Evolutionary conservation across 768 basidiomycete genomes (phyloP), one percentile per base, ranked within the genome.

Genomic region (Leccinum barrowsii): DNA sequence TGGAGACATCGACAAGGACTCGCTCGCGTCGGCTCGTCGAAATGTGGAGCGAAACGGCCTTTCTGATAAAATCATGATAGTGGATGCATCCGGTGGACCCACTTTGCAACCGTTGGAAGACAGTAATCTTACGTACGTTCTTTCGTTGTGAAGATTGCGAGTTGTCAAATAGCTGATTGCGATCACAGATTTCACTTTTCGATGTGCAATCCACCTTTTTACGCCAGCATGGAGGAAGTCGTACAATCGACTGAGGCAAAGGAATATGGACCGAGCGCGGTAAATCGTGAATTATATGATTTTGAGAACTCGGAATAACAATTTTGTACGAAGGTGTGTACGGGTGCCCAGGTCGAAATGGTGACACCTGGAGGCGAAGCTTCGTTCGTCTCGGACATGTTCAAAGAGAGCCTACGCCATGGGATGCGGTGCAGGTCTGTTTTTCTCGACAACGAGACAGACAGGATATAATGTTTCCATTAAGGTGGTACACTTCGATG

Each of bases 171-270:
- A 15, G 52, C 55, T 55, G 26, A 56, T 44, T 2, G 1, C 19
- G 22, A 19, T 11, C 11, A 11, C 54, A 85, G 82, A 4, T 84
- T 86, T 65, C 83, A 89, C 57, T 93, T 96, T 63, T 85, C 86
- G 0, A 92, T 98, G 85, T 98, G 95, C 74, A 99, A 98, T 70
- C 96, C 96, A 0, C 96, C 96, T 0, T 99, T 99, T 73, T 98
- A 97, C 67, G 69, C 77, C n/a, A 90, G 85, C 57, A 67, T 70
- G 1, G 83, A 85, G 30, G 96, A 98, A 58, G 80, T 94, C 7
- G 62, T 66, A 0, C 67, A 72, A 2, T 85, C 85, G 2, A 82
- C 85, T 0, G 79, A 80, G 19, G 74, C 75, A 6, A 98, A 98
- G 65, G 82, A 83, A 50, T 70, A 77, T 13, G 76, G 74, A 6